Evolutionary conservation across 176 grass and related monocot species (phyloP).

Genomic region (Avena atlantica): DNA sequence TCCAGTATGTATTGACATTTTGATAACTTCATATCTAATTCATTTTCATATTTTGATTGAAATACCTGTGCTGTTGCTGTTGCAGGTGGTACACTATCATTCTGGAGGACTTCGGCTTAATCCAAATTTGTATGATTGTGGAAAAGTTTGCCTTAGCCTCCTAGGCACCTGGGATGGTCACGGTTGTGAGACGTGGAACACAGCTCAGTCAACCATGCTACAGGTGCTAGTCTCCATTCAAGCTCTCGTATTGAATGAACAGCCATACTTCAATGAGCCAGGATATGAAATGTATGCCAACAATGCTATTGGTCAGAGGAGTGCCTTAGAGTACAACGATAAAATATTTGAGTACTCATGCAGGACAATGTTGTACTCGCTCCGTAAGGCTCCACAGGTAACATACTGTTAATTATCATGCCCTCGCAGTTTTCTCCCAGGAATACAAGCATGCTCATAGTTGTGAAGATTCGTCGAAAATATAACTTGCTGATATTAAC

Average conservation of each 20-base stretch:
- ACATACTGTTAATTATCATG: constrained; percentile 30
- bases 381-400: constrained; percentile 81
- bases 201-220: constrained; percentile 85
- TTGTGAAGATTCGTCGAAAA: constrained; percentile 10
- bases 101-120: constrained; percentile 81
- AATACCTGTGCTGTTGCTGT: constrained; percentile 26
- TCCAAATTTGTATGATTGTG: constrained; percentile 86
- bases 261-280: constrained; percentile 93
- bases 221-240: constrained; percentile 94
- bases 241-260: constrained; percentile 89
- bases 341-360: constrained; percentile 69
- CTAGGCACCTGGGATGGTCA: constrained; percentile 77
- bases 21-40: not conserved
- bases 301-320: constrained; percentile 43
- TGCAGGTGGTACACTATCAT: constrained; percentile 77
- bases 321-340: constrained; percentile 69
- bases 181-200: constrained; percentile 84
- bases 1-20: constrained; percentile 60
- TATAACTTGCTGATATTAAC: not conserved
- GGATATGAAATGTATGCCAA: constrained; percentile 58
- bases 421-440: not conserved
- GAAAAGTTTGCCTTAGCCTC: constrained; percentile 93
- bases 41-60: constrained; percentile 33
- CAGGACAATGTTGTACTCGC: constrained; percentile 88
- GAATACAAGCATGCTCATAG: not conserved